Percentiles rank a stretch among this genome's conserved stretches.
Conservation (phyloP, 1,284 basidiomycete species). For the Phellinidium pouzarii region DNA sequence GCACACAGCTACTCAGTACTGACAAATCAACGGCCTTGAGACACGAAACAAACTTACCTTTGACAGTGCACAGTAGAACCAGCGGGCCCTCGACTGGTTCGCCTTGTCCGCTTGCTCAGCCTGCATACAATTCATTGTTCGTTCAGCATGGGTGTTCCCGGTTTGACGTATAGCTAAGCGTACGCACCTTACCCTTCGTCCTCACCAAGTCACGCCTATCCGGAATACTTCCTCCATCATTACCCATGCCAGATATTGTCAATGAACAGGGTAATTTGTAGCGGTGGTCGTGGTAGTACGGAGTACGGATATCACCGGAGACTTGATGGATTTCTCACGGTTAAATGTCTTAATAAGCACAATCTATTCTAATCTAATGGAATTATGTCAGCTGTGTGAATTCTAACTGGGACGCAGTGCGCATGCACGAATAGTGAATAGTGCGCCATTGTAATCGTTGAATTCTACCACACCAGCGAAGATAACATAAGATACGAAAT, state of each 20-base stretch:
- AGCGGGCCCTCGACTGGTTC: slow-evolving; percentile 78
- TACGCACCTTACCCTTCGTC: slow-evolving; percentile 61
- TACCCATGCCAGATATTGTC: slow-evolving; percentile 64
- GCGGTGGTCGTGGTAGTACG: not conserved
- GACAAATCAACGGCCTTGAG: not conserved
- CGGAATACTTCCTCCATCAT: slow-evolving; percentile 83
- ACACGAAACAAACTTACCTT: slow-evolving; percentile 52
- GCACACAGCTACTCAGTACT: slow-evolving; percentile 15
- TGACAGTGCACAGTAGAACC: slow-evolving; percentile 88
- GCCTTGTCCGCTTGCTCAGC: slow-evolving; percentile 82
- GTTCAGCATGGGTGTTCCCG: not conserved
- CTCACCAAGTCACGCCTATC: slow-evolving; percentile 75
- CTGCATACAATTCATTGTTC: slow-evolving; percentile 27
- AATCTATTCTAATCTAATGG: too few species aligned
- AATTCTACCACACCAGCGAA: too few species aligned
- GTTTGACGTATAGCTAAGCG: not conserved
- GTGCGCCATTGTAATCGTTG: slow-evolving; percentile 34
- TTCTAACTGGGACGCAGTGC: too few species aligned
- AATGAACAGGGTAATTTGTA: not conserved
- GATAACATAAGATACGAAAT: too few species aligned
- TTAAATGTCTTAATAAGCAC: too few species aligned
- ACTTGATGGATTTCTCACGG: too few species aligned
- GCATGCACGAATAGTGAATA: slow-evolving; percentile 35
- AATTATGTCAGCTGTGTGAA: too few species aligned
- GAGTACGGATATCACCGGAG: too few species aligned